Evolutionary conservation across 148 eudicot genomes (phyloP).

Genomic region (Nyssa sinensis): DNA sequence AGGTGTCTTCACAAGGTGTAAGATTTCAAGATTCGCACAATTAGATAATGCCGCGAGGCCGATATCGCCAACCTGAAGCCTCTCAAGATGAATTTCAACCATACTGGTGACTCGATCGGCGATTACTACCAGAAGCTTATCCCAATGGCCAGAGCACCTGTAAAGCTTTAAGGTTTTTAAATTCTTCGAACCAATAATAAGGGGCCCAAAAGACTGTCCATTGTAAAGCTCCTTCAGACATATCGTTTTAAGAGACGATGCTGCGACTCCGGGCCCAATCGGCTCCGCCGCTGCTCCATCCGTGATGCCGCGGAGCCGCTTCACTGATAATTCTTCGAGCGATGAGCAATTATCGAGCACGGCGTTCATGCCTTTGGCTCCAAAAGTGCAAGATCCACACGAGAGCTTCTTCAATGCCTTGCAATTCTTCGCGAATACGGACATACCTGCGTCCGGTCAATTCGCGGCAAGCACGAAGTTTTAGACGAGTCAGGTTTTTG

Average conservation of each 20-base stretch:
- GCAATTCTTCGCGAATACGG: constrained; percentile 38
- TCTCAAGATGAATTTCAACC: constrained; percentile 56
- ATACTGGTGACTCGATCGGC: constrained; percentile 23
- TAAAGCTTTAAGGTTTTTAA: constrained; percentile 42
- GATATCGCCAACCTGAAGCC: constrained; percentile 52
- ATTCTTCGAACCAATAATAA: constrained; percentile 41
- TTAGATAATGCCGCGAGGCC: constrained; percentile 39
- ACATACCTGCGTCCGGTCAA: constrained; percentile 44
- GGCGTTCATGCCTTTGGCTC: constrained; percentile 52
- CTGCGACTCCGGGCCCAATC: constrained; percentile 35
- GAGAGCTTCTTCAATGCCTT: constrained; percentile 44
- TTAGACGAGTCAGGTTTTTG: constrained; percentile 43
- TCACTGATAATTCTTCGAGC: constrained; percentile 54
- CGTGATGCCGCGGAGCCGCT: constrained; percentile 44
- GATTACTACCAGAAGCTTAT: constrained; percentile 33
- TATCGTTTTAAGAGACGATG: constrained; percentile 31
- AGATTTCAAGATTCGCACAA: constrained; percentile 41
- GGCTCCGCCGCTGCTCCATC: constrained; percentile 37
- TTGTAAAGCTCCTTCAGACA: constrained; percentile 52
- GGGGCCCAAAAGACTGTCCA: constrained; percentile 52
- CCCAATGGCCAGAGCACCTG: constrained; percentile 56
- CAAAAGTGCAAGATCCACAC: constrained; percentile 45
- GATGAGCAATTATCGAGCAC: constrained; percentile 35
- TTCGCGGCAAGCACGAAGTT: constrained; percentile 51
- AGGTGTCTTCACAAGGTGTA: constrained; percentile 55